Evolutionary conservation across 192 early-diverging fungal species (phyloP).

Genomic region (Phlyctochytrium arcticum): DNA sequence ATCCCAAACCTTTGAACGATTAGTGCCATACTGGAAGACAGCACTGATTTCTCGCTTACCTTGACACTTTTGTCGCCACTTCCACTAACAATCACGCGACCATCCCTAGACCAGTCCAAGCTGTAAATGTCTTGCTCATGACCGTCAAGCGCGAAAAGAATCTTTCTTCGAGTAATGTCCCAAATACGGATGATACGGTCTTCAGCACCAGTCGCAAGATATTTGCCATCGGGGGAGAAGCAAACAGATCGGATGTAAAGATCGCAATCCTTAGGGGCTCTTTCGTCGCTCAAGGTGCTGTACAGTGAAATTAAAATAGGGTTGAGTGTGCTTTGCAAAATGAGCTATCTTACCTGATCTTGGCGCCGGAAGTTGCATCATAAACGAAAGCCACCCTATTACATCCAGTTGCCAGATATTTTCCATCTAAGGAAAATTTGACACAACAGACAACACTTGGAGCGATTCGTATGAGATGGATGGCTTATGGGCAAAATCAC

Average conservation of each 20-base stretch:
- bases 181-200: constrained; percentile 88
- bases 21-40: not conserved
- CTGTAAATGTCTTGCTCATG: constrained; percentile 97
- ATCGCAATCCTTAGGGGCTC: constrained; percentile 71
- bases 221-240: constrained; percentile 89
- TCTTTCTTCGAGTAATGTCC: constrained; percentile 35
- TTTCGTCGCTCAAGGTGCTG: constrained; percentile 76
- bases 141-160: constrained; percentile 61
- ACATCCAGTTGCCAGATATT: constrained; percentile 89
- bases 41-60: constrained; percentile 10
- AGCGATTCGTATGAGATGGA: not conserved
- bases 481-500: not conserved
- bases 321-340: not conserved
- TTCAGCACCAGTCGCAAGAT: constrained; percentile 92
- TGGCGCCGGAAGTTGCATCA: constrained; percentile 73
- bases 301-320: not conserved
- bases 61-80: constrained; percentile 46
- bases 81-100: constrained; percentile 84
- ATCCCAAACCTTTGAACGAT: constrained; percentile 70
- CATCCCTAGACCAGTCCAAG: constrained; percentile 89
- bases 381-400: constrained; percentile 87
- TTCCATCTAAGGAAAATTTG: constrained; percentile 90
- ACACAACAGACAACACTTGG: constrained; percentile 94
- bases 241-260: constrained; percentile 95
- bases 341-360: constrained; percentile 55